Conservation (phyloP, 352 stramenopile species). For the Globisporangium spinosum region DNA sequence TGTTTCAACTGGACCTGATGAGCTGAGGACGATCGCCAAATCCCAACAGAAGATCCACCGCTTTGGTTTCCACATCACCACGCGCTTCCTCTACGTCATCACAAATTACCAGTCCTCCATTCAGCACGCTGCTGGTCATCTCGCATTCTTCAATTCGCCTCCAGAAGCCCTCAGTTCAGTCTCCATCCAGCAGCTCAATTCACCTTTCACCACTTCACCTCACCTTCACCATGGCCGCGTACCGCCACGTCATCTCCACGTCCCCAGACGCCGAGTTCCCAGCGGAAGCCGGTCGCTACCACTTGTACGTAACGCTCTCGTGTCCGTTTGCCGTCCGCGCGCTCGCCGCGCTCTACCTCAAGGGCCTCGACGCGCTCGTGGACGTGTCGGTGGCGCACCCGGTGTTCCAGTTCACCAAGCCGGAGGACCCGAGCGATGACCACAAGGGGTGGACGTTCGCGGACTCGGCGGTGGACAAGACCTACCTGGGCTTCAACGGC, state of each 20-base stretch:
- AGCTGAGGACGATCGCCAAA: not conserved
- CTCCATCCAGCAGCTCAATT: not conserved
- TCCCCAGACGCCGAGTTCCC: conserved; percentile 22
- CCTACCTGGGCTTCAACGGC: conserved; percentile 5
- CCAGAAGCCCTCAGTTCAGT: not conserved
- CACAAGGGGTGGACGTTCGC: conserved; percentile 37
- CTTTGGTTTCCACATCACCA: not conserved
- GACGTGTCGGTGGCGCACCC: conserved; percentile 78
- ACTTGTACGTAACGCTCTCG: conserved; percentile 91
- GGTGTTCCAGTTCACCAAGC: conserved; percentile 40
- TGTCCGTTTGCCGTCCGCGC: conserved; percentile 79
- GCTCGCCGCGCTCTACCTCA: conserved; percentile 78
- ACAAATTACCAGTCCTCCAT: not conserved
- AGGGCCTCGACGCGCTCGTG: conserved; percentile 90
- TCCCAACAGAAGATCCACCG: not conserved
- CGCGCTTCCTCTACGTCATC: not conserved
- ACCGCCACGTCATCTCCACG: conserved; percentile 23
- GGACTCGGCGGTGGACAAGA: conserved; percentile 7
- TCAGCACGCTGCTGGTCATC: not conserved
- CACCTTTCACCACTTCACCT: not conserved
- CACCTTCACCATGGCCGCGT: not conserved
- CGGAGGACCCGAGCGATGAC: conserved; percentile 29
- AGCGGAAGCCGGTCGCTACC: conserved; percentile 64
- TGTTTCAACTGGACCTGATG: not conserved
- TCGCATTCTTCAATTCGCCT: not conserved